Base-by-base conservation (phyloP, 2,329 filamentous ascomycete genomes). In the Penicillium janthinellum region DNA sequence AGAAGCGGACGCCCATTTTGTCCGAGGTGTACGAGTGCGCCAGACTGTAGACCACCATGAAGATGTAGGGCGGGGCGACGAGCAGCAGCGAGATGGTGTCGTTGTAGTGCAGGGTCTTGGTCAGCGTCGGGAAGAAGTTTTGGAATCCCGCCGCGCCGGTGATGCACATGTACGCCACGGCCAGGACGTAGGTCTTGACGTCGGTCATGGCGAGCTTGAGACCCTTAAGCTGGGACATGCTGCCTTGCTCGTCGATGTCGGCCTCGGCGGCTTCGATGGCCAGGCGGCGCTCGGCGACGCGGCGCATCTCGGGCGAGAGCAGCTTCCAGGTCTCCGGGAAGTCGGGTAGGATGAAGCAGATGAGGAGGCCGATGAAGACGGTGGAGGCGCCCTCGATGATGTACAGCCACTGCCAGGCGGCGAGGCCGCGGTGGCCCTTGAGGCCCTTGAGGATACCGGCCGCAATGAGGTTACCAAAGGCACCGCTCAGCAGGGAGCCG, bases 61-160 rank as follows among this genome's bases (percentile, higher is more conserved):
- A 82, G 51, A 83, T 67, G 67, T 84, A 85, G 0, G 83, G 83
- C 1, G 83, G 82, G 0, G 82, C 82, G 14, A 81, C 80, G 4
- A 84, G 77, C 10, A 85, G 72, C 17, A 84, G 69, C 0, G 83
- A 82, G 34, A 83, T 74, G 35, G 79, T 81, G 28, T 79, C 60
- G 63, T 61, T 68, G 64, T 79, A 79, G 22, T 75, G 73, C 14
- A 84, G 73, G 0, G 80, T 81, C 64, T 61, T 70, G 38, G 76
- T 84, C 64, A 81, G 77, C 0, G 82, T 81, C 0, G 83, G 83
- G 71, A 84, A 84, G 75, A 85, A 87, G 71, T 84, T 83, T 57
- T 84, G 82, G 68, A 85, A 83, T 1, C 81, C 82, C 2, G 66
- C 60, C 0, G 67, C 79, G 7, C 79, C 81, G 1, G 78, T 82